phyloP scores from a whole-genome alignment of 345 rosid genomes.

The Microcos paniculata region DNA sequence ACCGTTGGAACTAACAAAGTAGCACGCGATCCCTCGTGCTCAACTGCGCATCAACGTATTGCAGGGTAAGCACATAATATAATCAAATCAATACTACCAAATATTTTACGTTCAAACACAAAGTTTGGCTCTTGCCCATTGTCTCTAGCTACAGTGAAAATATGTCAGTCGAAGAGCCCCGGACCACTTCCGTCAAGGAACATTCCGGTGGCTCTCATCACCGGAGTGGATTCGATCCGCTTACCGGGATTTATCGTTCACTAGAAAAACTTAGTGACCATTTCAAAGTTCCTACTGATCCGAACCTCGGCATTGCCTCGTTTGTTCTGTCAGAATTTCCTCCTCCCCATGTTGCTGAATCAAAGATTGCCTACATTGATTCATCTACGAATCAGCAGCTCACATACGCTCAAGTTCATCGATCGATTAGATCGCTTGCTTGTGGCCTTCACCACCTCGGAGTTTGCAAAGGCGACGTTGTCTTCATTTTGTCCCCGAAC shows the following conservation, averaged over 20 bases:
- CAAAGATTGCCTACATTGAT: constrained; percentile 48
- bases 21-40: no score
- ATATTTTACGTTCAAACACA: background rate
- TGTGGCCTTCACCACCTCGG: constrained; percentile 44
- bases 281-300: constrained; percentile 32
- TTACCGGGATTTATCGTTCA: constrained; percentile 46
- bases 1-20: no score
- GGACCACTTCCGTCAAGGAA: constrained; percentile 8
- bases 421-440: constrained; percentile 46
- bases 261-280: constrained; percentile 27
- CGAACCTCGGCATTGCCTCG: constrained; percentile 37
- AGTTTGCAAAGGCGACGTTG: constrained; percentile 52
- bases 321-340: constrained; percentile 50
- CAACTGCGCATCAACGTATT: no score
- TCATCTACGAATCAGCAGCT: constrained; percentile 27
- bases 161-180: constrained; percentile 33
- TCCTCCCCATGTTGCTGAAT: constrained; percentile 28
- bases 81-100: no score
- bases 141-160: background rate
- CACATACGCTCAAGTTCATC: constrained; percentile 42
- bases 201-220: constrained; percentile 7
- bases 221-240: constrained; percentile 36
- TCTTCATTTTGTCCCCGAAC: constrained; percentile 58
- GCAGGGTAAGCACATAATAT: no score
- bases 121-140: background rate